phyloP scores from a whole-genome alignment of 129 eudicot genomes.

The Saposhnikovia divaricata region DNA sequence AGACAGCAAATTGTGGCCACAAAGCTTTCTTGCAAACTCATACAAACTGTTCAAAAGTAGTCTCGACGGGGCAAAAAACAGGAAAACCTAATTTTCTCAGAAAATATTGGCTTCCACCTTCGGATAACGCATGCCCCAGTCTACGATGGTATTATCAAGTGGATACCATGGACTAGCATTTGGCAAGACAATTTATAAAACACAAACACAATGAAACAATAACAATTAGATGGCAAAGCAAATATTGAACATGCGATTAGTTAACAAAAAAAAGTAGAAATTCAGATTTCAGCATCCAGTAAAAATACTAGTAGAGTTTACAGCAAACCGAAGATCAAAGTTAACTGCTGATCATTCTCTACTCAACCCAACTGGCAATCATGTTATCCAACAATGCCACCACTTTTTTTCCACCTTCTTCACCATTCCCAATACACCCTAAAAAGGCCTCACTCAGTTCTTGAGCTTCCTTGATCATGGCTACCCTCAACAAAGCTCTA shows the following conservation, averaged over 20 bases:
- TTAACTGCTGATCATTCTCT: neutral
- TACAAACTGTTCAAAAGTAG: neutral
- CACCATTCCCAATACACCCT: constrained; percentile 1
- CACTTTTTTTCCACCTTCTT: constrained; percentile 10
- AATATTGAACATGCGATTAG: neutral
- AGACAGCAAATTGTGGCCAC: neutral
- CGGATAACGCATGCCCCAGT: neutral
- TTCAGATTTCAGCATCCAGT: neutral
- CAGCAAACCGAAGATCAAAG: neutral
- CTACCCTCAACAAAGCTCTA: constrained; percentile 27
- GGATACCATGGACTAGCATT: neutral
- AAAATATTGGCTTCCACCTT: neutral
- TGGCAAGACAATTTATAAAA: neutral
- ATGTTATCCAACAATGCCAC: constrained; percentile 21
- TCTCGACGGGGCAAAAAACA: neutral
- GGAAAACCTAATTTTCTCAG: neutral
- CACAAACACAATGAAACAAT: neutral
- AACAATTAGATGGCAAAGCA: neutral
- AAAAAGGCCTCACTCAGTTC: constrained; percentile 18
- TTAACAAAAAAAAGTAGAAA: too few species aligned
- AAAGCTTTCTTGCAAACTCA: neutral
- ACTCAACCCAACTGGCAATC: constrained; percentile 19
- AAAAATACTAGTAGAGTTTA: neutral
- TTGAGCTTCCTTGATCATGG: constrained; percentile 30
- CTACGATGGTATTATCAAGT: neutral